Evolutionary conservation across 768 basidiomycete species (phyloP).

Genomic region (Amanita pseudoporphyria): DNA sequence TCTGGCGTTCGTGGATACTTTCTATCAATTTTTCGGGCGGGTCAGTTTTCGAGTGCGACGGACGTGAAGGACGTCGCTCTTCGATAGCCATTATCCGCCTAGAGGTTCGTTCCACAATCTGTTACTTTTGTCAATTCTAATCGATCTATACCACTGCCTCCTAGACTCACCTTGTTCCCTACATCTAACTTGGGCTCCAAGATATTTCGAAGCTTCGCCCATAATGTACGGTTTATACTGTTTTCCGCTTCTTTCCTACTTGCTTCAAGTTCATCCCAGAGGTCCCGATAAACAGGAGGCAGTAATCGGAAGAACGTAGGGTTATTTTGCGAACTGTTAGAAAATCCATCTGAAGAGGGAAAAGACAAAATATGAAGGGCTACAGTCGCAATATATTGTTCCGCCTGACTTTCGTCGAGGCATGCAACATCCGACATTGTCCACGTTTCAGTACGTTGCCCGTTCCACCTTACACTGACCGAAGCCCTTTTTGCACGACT

Average conservation of each 20-base stretch:
- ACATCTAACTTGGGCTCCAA: constrained; percentile 48
- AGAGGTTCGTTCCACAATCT: not conserved
- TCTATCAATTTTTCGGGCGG: constrained; percentile 43
- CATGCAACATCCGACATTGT: constrained; percentile 83
- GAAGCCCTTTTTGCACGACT: constrained; percentile 69
- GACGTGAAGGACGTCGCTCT: constrained; percentile 1
- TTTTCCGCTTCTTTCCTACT: constrained; percentile 54
- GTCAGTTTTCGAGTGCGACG: constrained; percentile 13
- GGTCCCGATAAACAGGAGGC: constrained; percentile 75
- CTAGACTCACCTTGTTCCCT: constrained; percentile 28
- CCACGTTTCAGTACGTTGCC: constrained; percentile 53
- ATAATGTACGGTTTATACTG: constrained; percentile 51
- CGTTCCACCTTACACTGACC: constrained; percentile 67
- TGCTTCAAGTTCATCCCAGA: constrained; percentile 86
- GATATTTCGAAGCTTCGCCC: constrained; percentile 60
- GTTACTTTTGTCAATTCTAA: not conserved
- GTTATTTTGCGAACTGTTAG: constrained; percentile 31
- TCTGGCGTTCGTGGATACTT: constrained; percentile 52
- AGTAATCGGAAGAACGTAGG: constrained; percentile 68
- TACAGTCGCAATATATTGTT: constrained; percentile 81
- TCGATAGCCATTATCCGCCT: not conserved
- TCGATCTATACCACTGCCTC: not conserved
- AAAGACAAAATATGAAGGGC: constrained; percentile 76
- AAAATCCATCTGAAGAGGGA: constrained; percentile 52
- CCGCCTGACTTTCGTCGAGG: constrained; percentile 66